Evolutionary conservation across 495 filamentous ascomycete species (phyloP).

Genomic region (Talaromyces trachyspermus): DNA sequence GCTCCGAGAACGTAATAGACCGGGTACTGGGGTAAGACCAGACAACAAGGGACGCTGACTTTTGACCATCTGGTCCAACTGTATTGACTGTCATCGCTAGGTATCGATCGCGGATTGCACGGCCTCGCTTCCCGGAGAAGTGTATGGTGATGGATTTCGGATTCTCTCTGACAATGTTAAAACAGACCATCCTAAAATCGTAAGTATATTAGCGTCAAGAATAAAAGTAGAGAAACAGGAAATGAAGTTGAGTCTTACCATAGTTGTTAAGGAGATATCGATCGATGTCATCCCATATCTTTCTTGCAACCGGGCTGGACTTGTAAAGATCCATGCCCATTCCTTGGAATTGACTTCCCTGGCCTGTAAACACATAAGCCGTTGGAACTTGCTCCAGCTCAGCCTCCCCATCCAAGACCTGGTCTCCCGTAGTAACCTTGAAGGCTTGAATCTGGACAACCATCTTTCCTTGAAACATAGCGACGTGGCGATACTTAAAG

Average conservation of each 20-base stretch:
- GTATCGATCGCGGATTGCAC: constrained; percentile 95
- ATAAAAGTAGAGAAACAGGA: no score
- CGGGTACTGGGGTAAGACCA: constrained; percentile 66
- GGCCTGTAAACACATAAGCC: constrained; percentile 94
- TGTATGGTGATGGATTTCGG: constrained; percentile 97
- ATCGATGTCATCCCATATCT: constrained; percentile 97
- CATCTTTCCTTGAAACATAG: constrained; percentile 95
- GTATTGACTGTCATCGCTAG: constrained; percentile 99
- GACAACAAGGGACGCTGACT: constrained; percentile 90
- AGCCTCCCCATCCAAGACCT: constrained; percentile 87
- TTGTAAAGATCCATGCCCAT: constrained; percentile 99
- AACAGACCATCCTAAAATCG: constrained; percentile 52
- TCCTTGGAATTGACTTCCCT: constrained; percentile 95
- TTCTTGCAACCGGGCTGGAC: constrained; percentile 83
- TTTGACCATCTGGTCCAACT: constrained; percentile 82
- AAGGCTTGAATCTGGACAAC: constrained; percentile 95
- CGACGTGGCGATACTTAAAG: constrained; percentile 88
- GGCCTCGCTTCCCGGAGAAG: constrained; percentile 92
- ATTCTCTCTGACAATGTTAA: constrained; percentile 98
- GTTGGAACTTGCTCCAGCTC: constrained; percentile 96
- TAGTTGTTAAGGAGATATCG: constrained; percentile 98
- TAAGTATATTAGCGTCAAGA: no score
- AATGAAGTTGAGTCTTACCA: constrained; percentile 54
- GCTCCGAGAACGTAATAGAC: constrained; percentile 92
- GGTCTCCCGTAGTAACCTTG: constrained; percentile 90